Conservation (phyloP, 176 grass and related monocot species). For the Aegilops sharonensis region DNA sequence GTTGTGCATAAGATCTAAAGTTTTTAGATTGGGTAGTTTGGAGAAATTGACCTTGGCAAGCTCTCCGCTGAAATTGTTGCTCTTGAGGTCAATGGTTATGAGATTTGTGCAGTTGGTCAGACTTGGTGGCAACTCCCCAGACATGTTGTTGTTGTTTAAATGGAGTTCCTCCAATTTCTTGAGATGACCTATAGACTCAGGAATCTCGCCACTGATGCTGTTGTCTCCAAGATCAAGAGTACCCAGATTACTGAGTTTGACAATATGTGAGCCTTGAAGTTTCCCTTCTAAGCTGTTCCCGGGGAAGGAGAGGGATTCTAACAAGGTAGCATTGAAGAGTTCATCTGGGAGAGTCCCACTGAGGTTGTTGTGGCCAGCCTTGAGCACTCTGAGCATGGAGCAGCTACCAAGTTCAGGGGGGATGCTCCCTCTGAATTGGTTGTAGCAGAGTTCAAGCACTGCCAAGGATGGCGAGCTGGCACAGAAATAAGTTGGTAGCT, state of each 20-base stretch:
- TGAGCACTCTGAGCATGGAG: slow-evolving; percentile 1
- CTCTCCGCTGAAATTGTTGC: slow-evolving; percentile 17
- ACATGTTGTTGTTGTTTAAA: slow-evolving; percentile 18
- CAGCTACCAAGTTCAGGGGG: neutral
- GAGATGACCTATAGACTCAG: slow-evolving; percentile 17
- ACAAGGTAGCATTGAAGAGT: neutral
- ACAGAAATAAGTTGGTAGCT: slow-evolving; percentile 27
- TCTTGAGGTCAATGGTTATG: neutral
- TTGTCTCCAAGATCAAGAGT: slow-evolving; percentile 36
- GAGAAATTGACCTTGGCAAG: slow-evolving; percentile 29
- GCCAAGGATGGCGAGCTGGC: neutral
- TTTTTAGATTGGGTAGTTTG: neutral
- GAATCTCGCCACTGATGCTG: neutral
- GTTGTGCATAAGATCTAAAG: neutral
- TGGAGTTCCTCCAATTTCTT: slow-evolving; percentile 17
- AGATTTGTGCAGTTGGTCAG: slow-evolving; percentile 25
- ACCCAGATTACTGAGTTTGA: neutral
- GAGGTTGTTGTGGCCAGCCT: slow-evolving; percentile 26
- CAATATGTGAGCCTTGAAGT: neutral
- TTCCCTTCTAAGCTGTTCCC: neutral
- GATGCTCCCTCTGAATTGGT: neutral
- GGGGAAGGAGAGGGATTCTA: slow-evolving; percentile 19
- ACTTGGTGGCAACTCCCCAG: neutral
- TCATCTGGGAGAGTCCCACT: slow-evolving; percentile 25
- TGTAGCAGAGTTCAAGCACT: slow-evolving; percentile 23